Percentiles rank a stretch among this genome's conserved stretches.
phyloP scores from a whole-genome alignment of 2,329 filamentous ascomycete genomes.

The Nothophoma quercina region DNA sequence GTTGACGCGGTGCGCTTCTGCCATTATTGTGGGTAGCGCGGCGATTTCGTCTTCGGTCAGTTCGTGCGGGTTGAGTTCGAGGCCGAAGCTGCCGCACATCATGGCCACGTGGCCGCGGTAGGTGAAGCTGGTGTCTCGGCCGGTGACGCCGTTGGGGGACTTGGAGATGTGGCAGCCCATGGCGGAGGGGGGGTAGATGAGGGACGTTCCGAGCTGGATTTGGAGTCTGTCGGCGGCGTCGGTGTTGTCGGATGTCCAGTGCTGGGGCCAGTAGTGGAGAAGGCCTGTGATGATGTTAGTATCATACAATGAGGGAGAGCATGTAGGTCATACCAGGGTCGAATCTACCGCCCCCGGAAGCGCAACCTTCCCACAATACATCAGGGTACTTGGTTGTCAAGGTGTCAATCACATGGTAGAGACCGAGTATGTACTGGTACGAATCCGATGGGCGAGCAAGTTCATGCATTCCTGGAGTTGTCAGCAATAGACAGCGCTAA shows the following conservation, averaged over 20 bases:
- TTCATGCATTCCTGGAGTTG: conserved; percentile 61
- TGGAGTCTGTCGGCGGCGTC: conserved; percentile 67
- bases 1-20: conserved; percentile 63
- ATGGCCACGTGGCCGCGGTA: conserved; percentile 72
- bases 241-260: conserved; percentile 72
- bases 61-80: conserved; percentile 67
- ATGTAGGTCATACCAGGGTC: conserved; percentile 53
- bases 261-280: conserved; percentile 70
- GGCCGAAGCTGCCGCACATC: conserved; percentile 73
- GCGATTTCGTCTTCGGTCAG: conserved; percentile 61
- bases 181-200: conserved; percentile 67
- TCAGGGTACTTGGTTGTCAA: conserved; percentile 67
- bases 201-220: conserved; percentile 70
- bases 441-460: conserved; percentile 61
- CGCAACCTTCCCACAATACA: conserved; percentile 72
- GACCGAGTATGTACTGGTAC: conserved; percentile 68
- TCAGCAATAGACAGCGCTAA: background rate
- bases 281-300: conserved; percentile 51
- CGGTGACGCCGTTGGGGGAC: conserved; percentile 66
- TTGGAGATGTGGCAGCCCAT: conserved; percentile 73
- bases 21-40: conserved; percentile 63
- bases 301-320: background rate
- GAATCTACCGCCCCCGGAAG: conserved; percentile 70
- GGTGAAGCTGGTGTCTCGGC: conserved; percentile 62
- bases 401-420: conserved; percentile 68